phyloP scores from a whole-genome alignment of 805 yeast species.

The Starmerella roubikii region DNA sequence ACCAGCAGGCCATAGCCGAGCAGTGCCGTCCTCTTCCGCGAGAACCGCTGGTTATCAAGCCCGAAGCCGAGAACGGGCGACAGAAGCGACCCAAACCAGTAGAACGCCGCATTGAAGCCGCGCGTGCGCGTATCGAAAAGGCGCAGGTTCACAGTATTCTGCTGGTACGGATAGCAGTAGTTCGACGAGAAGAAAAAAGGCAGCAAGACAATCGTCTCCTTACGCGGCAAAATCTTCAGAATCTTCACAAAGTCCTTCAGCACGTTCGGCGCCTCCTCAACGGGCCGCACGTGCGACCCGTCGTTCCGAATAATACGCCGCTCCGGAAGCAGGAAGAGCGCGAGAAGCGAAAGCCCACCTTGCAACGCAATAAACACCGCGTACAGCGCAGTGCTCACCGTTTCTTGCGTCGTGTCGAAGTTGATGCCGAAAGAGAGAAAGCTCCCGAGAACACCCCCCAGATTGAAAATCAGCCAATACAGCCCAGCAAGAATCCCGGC shows the following conservation, averaged over 20 bases:
- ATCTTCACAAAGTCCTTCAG: slow-evolving; percentile 30
- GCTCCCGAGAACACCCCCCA: slow-evolving; percentile 50
- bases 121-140: slow-evolving; percentile 47
- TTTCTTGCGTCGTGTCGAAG: slow-evolving; percentile 28
- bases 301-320: slow-evolving; percentile 10
- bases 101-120: slow-evolving; percentile 45
- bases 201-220: slow-evolving; percentile 35
- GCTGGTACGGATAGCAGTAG: slow-evolving; percentile 56
- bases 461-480: slow-evolving; percentile 48
- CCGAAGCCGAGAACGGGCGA: slow-evolving; percentile 37
- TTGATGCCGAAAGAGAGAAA: slow-evolving; percentile 44
- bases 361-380: slow-evolving; percentile 43
- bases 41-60: slow-evolving; percentile 31
- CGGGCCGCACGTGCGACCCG: slow-evolving; percentile 7
- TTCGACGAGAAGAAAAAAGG: slow-evolving; percentile 53
- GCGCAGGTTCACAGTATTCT: slow-evolving; percentile 42
- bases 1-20: slow-evolving; percentile 31
- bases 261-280: slow-evolving; percentile 25
- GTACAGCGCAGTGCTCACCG: slow-evolving; percentile 38
- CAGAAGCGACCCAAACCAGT: slow-evolving; percentile 47
- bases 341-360: slow-evolving; percentile 33
- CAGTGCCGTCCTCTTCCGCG: slow-evolving; percentile 35
- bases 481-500: slow-evolving; percentile 43
- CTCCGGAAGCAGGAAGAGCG: slow-evolving; percentile 13
- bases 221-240: slow-evolving; percentile 30